Base-by-base conservation (phyloP, 2,329 filamentous ascomycete genomes). In the Penicillium sp. region DNA sequence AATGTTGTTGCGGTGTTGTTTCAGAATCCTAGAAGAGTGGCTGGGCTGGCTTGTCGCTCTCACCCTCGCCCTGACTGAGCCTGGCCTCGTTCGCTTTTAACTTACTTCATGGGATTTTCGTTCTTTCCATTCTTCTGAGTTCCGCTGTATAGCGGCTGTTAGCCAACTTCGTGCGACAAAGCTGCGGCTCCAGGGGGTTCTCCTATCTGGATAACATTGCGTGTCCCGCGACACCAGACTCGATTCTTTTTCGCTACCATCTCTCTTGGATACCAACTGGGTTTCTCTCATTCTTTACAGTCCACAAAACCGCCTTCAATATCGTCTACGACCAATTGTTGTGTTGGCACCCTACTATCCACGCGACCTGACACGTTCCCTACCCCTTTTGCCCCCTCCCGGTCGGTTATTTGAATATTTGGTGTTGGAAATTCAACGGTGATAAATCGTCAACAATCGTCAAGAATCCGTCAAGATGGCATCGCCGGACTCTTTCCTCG, bases 401-500 rank as follows among this genome's bases (percentile, higher is more conserved):
- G n/a, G n/a, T 55, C 51, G 51, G 58, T 51, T 39, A 27, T 47
- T 53, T 40, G 46, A 55, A 32, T 34, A 51, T 40, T 54, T 43
- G 52, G 52, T 53, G 54, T 57, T 59, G 54, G 49, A 49, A 21
- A 51, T 51, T 44, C 46, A 55, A 52, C 48, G 34, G 30, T 42
- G 18, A 33, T 29, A 32, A 41, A 24, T 39, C 8, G 18, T 44
- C 6, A 33, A 26, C 26, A 36, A n/a, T n/a, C n/a, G n/a, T n/a
- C n/a, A n/a, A n/a, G n/a, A 49, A 29, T 26, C 18, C 15, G 26
- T 29, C 54, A 65, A 54, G 32, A 71, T 71, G 68, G 54, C 67
- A 45, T 63, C 67, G 20, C 59, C 61, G 6, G 61, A 66, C 15
- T 64, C 62, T 18, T 57, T 68, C 41, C 51, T 61, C n/a, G 74